Base-by-base conservation (phyloP, 441 rosid species). In the Melastoma candidum region DNA sequence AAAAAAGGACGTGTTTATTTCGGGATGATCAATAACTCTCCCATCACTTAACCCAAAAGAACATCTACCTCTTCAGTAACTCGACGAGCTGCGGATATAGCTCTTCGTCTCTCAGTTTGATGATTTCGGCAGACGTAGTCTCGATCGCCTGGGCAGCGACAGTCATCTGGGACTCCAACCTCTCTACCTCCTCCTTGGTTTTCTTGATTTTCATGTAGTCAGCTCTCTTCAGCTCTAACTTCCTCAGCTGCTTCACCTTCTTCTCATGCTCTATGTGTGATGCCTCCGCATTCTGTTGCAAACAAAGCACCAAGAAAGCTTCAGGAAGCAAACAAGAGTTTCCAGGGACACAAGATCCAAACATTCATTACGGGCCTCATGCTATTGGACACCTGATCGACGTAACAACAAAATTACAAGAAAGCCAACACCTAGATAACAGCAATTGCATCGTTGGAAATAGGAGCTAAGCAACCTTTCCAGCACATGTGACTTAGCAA, bases 1-100 rank as follows among this genome's bases (percentile, higher is more conserved):
- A 26, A 14, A 52, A 26, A 39, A 43, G 22, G 26, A 27, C 22
- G 22, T 17, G 22, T 17, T 17, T 17, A 17, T 17, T 17, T 17
- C 22, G 22, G 22, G 22, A 17, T 17, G 22, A 17, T 17, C 22
- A 17, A 6, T 32, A 7, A 32, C 10, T 39, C 43, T 45, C 2
- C 4, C 56, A 39, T 52, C 0, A 0, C 56, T 0, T 8, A 9
- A 12, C 46, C 32, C n/a, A 25, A 13, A 17, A 47, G 24, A 45
- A n/a, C 43, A 77, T 85, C 68, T 54, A 87, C 98, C 98, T 96
- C 78, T 92, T 84, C 9, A 85, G 82, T 1, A 87, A 84, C 57
- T 92, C 87, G 22, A 87, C 66, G 45, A 92, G 94, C 59, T 92
- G 98, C 49, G 98, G 94, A 57, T 77, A 85, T 10, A 92, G 90